Percentiles rank a stretch among this genome's conserved stretches.
Conservation (phyloP, 192 early-diverging fungal species). For the Phlyctochytrium bullatum region DNA sequence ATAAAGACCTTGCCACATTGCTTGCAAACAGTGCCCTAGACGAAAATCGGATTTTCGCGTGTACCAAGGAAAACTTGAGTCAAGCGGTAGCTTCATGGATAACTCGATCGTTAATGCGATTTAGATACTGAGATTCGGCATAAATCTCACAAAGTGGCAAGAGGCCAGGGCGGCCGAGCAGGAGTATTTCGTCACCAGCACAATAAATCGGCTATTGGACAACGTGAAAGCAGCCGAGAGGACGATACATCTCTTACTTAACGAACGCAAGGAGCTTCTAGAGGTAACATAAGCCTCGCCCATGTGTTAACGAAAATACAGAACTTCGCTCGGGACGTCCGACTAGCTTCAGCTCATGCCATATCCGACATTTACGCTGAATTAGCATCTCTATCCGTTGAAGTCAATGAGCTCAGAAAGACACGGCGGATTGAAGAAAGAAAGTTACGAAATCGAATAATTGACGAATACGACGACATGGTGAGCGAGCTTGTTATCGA, state of each 20-base stretch:
- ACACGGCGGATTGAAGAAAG: conserved; percentile 45
- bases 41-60: conserved; percentile 41
- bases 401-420: conserved; percentile 47
- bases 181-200: conserved; percentile 40
- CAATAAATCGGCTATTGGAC: conserved; percentile 37
- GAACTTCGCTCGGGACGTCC: conserved; percentile 44
- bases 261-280: conserved; percentile 46
- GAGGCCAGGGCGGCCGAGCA: conserved; percentile 40
- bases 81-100: conserved; percentile 29
- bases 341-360: conserved; percentile 31
- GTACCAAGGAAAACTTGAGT: conserved; percentile 42
- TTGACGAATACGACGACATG: conserved; percentile 56
- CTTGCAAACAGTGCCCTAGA: conserved; percentile 20
- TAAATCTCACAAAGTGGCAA: conserved; percentile 39
- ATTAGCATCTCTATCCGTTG: conserved; percentile 41
- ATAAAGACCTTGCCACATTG: neutral
- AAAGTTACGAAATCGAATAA: conserved; percentile 41
- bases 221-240: conserved; percentile 41
- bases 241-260: conserved; percentile 32
- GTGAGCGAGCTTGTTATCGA: conserved; percentile 54
- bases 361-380: conserved; percentile 37
- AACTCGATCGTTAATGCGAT: neutral
- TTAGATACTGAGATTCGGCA: neutral
- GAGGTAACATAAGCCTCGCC: conserved; percentile 21
- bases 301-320: conserved; percentile 4